Evolutionary conservation across 2,329 filamentous ascomycete genomes (phyloP).

Genomic region (Aspergillus sclerotialis): DNA sequence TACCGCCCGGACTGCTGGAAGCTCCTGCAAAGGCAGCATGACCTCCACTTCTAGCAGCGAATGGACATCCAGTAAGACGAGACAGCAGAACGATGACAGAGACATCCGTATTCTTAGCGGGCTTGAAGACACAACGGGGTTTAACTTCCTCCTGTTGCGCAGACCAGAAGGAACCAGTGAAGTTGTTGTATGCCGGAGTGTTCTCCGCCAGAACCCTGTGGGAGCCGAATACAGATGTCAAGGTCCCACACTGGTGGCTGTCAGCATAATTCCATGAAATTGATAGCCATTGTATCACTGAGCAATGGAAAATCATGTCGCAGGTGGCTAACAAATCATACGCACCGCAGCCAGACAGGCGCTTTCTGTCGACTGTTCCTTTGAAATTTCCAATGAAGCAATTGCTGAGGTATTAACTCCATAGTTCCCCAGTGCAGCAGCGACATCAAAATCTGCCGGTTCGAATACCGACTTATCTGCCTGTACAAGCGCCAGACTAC

Average conservation of each 20-base stretch:
- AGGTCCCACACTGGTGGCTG: slow-evolving; percentile 10
- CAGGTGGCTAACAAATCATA: no score
- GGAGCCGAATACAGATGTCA: slow-evolving; percentile 9
- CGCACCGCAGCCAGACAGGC: background rate
- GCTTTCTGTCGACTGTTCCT: background rate
- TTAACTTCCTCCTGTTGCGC: slow-evolving; percentile 27
- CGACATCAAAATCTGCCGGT: background rate
- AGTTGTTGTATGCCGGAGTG: slow-evolving; percentile 12
- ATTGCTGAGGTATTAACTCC: background rate
- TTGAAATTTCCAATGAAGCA: background rate
- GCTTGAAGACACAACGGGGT: slow-evolving; percentile 29
- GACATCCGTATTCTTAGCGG: slow-evolving; percentile 20
- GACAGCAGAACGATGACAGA: slow-evolving; percentile 25
- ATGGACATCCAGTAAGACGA: slow-evolving; percentile 29
- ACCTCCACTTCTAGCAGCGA: slow-evolving; percentile 52
- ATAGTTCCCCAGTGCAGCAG: background rate
- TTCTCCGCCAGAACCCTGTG: slow-evolving; percentile 9
- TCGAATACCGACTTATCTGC: background rate
- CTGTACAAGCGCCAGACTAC: background rate
- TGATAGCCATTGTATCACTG: no score
- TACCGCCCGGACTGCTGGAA: slow-evolving; percentile 41
- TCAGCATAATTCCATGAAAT: no score
- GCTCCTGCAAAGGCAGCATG: slow-evolving; percentile 51
- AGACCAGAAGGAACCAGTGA: slow-evolving; percentile 27
- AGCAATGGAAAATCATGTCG: no score